Conservation (phyloP, 176 grass and related monocot genomes). For the Eremochloa ophiuroides region DNA sequence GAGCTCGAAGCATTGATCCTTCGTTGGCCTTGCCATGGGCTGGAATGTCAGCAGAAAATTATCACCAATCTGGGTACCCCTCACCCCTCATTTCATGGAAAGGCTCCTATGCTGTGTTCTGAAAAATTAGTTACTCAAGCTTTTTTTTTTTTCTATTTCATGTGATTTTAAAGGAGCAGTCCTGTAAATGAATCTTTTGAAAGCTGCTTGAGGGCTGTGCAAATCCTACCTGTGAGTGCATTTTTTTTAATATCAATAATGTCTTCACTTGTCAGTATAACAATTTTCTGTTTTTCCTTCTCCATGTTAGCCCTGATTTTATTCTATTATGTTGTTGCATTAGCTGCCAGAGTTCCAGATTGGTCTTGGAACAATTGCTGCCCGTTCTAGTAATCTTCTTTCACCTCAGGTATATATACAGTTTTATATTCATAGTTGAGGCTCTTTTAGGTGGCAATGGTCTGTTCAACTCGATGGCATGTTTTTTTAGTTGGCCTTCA, state of each 20-base stretch:
- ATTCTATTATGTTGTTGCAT: constrained; percentile 35
- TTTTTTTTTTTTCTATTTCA: constrained; percentile 50
- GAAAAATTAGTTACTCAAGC: constrained; percentile 7
- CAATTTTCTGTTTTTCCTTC: neutral
- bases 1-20: constrained; percentile 91
- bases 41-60: constrained; percentile 70
- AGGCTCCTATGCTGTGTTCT: neutral
- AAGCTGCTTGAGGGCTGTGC: constrained; percentile 90
- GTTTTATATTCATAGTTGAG: constrained; percentile 9
- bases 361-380: constrained; percentile 81
- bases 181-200: constrained; percentile 69
- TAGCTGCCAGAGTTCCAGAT: constrained; percentile 88
- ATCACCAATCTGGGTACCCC: constrained; percentile 32
- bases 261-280: neutral
- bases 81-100: neutral
- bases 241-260: constrained; percentile 7
- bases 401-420: constrained; percentile 67
- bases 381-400: constrained; percentile 55
- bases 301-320: neutral
- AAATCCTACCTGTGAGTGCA: constrained; percentile 79
- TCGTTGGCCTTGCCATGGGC: constrained; percentile 94
- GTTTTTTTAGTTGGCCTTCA: neutral
- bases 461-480: neutral
- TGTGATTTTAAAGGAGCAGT: constrained; percentile 42
- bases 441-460: neutral